Conservation (phyloP, 495 filamentous ascomycete genomes). For the Trichocladium antarcticum region DNA sequence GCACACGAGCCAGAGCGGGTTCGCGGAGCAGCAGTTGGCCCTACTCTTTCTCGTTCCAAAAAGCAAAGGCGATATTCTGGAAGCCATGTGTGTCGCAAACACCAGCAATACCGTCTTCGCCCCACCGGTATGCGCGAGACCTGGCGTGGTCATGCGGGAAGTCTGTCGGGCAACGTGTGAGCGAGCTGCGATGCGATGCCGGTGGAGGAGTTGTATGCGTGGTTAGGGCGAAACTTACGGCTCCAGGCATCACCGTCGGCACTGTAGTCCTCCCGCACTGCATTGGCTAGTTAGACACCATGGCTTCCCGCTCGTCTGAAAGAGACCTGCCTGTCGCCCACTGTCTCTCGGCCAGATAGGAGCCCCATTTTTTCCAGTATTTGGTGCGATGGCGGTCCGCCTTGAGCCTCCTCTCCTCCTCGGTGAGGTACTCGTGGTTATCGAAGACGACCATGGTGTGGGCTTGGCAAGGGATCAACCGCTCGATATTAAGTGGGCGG, state of each 20-base stretch:
- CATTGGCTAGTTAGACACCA: slow-evolving; percentile 18
- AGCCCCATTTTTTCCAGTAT: slow-evolving; percentile 96
- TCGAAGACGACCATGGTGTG: slow-evolving; percentile 80
- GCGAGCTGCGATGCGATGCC: not conserved
- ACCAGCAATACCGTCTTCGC: slow-evolving; percentile 93
- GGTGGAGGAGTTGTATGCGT: not conserved
- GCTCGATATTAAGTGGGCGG: too few relatives aligned
- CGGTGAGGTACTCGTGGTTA: slow-evolving; percentile 67
- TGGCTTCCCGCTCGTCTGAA: not conserved
- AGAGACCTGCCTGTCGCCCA: slow-evolving; percentile 68
- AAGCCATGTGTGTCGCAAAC: slow-evolving; percentile 83
- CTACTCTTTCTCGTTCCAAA: slow-evolving; percentile 96
- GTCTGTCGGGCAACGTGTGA: slow-evolving; percentile 41
- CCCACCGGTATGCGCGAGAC: slow-evolving; percentile 83
- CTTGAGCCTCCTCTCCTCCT: slow-evolving; percentile 79
- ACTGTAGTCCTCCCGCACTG: slow-evolving; percentile 88
- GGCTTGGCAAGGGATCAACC: too few relatives aligned
- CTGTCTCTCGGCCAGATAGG: slow-evolving; percentile 66
- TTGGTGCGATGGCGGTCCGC: slow-evolving; percentile 67
- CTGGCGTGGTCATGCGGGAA: slow-evolving; percentile 87
- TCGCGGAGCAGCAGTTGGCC: slow-evolving; percentile 15
- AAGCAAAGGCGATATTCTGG: slow-evolving; percentile 87
- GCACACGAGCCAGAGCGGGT: not conserved
- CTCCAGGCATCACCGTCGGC: slow-evolving; percentile 89
- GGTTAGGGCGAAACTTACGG: slow-evolving; percentile 46